Evolutionary conservation across 2,329 filamentous ascomycete genomes (phyloP), one percentile per base, ranked within the genome.

Genomic region (Diplodia corticola): DNA sequence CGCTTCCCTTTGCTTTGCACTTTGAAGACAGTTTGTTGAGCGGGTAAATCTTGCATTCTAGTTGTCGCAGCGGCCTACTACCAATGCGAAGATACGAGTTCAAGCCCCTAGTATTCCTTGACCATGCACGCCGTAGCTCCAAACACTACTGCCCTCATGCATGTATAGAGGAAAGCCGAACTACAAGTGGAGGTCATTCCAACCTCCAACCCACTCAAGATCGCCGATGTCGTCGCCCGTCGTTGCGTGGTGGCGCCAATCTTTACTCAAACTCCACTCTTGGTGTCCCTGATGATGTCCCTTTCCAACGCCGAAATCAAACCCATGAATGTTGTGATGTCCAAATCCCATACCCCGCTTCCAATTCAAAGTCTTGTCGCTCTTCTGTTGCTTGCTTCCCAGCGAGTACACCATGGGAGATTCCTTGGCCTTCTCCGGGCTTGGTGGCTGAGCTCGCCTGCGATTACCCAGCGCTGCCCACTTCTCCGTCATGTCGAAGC

Each of bases 181-280:
- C 83, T 86, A 87, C 78, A 87, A 83, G 78, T 87, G 85, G 78
- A 86, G 83, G 77, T 88, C 88, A 79, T 91, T 88, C 88, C 91
- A 96, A 81, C 91, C 92, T 84, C 93, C 93, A 88, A 97, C 92
- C 89, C 94, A 96, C 87, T 96, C 93, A 83, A 93, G 81, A 75
- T 94, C 91, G 75, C 89, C 89, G 78, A 91, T 86, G 81, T 90
- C 89, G 75, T 90, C 88, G 74, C 86, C 78, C 72, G 68, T 70
- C 71, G 71, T 68, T 68, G 70, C 73, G 70, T 82, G 79, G 66
- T 80, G 78, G 72, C 82, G 81, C 82, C 82, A 84, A 71, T 84
- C 81, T 71, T 79, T 80, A 69, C 78, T 81, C 69, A 78, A 76
- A 71, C 75, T 78, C 80, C 81, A 82, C 61, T 73, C 64, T 44